phyloP scores from a whole-genome alignment of 2,329 filamentous ascomycete genomes.

The Emericellopsis atlantica region DNA sequence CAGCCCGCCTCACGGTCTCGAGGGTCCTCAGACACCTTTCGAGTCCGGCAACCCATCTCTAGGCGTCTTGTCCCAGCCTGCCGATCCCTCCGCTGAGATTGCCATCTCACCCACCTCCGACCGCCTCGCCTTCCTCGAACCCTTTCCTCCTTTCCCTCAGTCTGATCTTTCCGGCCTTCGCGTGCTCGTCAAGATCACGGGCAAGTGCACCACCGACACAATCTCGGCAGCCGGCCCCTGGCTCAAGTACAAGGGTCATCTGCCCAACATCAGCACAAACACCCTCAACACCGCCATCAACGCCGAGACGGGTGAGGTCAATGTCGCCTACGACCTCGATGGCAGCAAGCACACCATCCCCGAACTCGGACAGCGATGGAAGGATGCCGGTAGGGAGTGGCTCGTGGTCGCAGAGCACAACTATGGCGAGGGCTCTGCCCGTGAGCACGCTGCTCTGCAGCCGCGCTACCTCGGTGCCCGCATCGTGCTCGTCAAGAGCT shows the following conservation, averaged over 20 bases:
- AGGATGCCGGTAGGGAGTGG: constrained; percentile 64
- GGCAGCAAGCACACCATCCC: constrained; percentile 69
- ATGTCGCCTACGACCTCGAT: constrained; percentile 79
- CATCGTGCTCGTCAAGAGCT: constrained; percentile 74
- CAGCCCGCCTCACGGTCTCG: constrained; percentile 59
- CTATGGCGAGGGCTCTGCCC: constrained; percentile 82
- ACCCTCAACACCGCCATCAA: constrained; percentile 93
- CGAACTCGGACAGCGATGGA: constrained; percentile 77
- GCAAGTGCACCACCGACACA: constrained; percentile 97
- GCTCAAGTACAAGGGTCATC: constrained; percentile 98
- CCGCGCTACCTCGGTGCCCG: constrained; percentile 81
- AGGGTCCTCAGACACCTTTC: constrained; percentile 53
- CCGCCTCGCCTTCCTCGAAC: constrained; percentile 81
- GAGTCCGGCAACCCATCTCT: constrained; percentile 65
- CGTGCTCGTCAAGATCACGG: constrained; percentile 90
- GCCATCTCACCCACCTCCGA: constrained; percentile 78
- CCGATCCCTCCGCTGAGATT: constrained; percentile 59
- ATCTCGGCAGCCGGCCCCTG: constrained; percentile 95
- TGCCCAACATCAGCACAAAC: constrained; percentile 96
- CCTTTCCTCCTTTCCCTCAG: constrained; percentile 73
- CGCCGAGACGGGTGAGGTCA: constrained; percentile 83
- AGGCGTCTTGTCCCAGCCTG: constrained; percentile 56
- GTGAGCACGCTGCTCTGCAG: constrained; percentile 83
- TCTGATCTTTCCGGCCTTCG: constrained; percentile 64
- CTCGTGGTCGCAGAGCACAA: constrained; percentile 96